These are phyloP conservation scores for Fragaria ananassa DNA, from an alignment of 306 rosid genomes.

Conservation along the genomic window DNA sequence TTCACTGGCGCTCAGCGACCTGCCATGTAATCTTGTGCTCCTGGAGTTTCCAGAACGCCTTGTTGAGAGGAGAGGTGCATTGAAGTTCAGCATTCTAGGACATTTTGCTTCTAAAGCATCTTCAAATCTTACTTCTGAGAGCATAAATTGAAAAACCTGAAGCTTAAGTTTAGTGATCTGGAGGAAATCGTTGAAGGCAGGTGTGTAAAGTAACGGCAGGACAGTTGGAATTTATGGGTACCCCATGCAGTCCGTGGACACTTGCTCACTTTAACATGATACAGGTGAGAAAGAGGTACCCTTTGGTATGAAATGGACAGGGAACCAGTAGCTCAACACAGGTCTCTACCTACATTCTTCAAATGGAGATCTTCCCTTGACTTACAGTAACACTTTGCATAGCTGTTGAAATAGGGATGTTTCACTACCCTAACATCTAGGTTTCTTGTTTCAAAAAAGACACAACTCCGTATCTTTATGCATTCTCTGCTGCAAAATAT, in stretches of 20 bases:
- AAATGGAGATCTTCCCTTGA: neutral
- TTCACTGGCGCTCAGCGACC: conserved; percentile 23
- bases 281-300: conserved; percentile 36
- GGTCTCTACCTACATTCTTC: conserved; percentile 2
- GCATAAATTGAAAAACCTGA: neutral
- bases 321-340: conserved; percentile 9
- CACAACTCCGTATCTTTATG: neutral
- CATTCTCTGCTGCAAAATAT: neutral
- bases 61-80: conserved; percentile 66
- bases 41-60: conserved; percentile 35
- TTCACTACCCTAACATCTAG: neutral
- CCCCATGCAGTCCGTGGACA: conserved; percentile 51
- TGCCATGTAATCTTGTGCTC: conserved; percentile 6
- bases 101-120: conserved; percentile 26
- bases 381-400: neutral
- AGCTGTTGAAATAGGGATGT: neutral
- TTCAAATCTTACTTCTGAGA: conserved; percentile 25
- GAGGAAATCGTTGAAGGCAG: conserved; percentile 23
- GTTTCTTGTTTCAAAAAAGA: neutral
- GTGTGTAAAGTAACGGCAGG: conserved; percentile 37
- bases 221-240: conserved; percentile 41
- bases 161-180: conserved; percentile 17
- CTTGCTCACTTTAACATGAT: conserved; percentile 39
- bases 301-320: conserved; percentile 23
- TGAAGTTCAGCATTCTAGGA: conserved; percentile 63